Base-by-base conservation (phyloP, 1,284 basidiomycete genomes). In the Cerrena zonata region DNA sequence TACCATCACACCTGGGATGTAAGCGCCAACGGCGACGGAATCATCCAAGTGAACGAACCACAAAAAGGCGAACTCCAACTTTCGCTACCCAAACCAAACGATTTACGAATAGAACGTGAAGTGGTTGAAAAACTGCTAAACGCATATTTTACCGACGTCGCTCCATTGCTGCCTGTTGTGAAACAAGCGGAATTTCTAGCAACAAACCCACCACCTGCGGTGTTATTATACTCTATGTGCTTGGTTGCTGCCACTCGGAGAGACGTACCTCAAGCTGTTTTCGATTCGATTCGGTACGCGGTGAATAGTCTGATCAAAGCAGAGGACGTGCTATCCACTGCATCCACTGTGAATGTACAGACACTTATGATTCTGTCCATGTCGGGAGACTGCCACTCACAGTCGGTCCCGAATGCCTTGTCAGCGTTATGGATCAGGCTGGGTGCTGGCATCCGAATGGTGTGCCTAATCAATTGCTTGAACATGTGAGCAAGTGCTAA, bases 171-270 rank as follows among this genome's bases (percentile, higher is more conserved):
- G 53, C 94, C 94, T 19, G 78, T 97, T 57, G 79, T 98, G 52
- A 91, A 90, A 15, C 82, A 87, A 63, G 77, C 80, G 43, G 94
- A 98, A 64, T 96, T 98, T 62, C 72, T 95, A 51, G 79, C 84
- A 18, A 79, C 70, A 48, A 75, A 79, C 24, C 84, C 82, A 10
- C 89, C 90, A 0, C 77, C 89, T 13, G 86, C 90, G 1, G 76
- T 94, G 37, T 70, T 98, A 53, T 79, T 98, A 22, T 96, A 97
- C 67, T 85, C 91, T 36, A 93, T 98, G 65, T 96, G 93, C 68
- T 84, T 92, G 34, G 83, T 95, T 21, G 89, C 93, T 3, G 91
- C 94, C 11, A 85, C 91, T 38, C 78, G 87, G 52, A 80, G 94
- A 47, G 84, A 91, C 49, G 86, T 91, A 3, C 88, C 93, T 0